Evolutionary conservation across 768 basidiomycete genomes (phyloP), one percentile per base, ranked within the genome.

Genomic region (Gloeophyllum trabeum): DNA sequence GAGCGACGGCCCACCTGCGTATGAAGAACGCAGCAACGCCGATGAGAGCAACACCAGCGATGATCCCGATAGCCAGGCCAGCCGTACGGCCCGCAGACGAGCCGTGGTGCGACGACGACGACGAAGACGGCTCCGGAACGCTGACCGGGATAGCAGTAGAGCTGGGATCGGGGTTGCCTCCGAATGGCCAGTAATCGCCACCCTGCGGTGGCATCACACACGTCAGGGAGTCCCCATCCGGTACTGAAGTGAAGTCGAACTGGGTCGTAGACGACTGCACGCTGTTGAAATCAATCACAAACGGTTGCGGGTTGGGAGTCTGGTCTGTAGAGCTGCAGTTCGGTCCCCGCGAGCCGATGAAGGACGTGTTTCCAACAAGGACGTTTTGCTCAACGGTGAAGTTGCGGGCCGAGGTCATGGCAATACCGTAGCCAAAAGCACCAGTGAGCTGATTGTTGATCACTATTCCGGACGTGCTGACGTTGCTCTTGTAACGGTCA

Each of bases 371-470:
- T 10, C 77, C 81, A 5, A 72, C 41, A 26, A 88, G 61, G 5
- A 56, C 43, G 54, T 86, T 89, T 50, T 67, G 66, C 42, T 72
- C 59, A 25, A 89, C 66, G 1, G 76, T 81, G 55, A 87, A 88
- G 54, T 82, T 76, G 12, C 53, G 50, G 5, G 79, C 76, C 5
- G 78, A 75, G 36, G 68, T 70, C 39, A 81, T 65, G 18, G 76
- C 86, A 3, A 89, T 74, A 19, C 69, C 85, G 49, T 80, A 88
- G 43, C 77, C 77, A 51, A 89, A 84, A 6, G 81, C 79, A 4
- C 80, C 81, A 7, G 71, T 69, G 18, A 83, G 53, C 23, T 56
- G 58, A 57, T 88, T 87, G 53, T 72, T 61, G 14, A 60, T 50
- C 18, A 85, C 76, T 4, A 64, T 61, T 4, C 71, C 83, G n/a